Conservation (phyloP, 78 protist species). For the Creolimax fragrantissima region DNA sequence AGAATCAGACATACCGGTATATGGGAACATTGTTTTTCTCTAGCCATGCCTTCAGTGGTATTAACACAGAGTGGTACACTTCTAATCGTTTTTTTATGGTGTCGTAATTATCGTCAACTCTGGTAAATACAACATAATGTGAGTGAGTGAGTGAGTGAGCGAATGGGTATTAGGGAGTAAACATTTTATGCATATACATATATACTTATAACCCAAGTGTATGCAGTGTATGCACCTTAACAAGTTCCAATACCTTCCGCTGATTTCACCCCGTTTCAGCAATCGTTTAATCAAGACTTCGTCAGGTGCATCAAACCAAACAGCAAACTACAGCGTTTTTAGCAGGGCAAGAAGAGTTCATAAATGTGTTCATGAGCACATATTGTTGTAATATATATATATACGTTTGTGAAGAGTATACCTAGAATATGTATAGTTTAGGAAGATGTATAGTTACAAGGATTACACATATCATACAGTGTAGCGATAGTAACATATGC, state of each 20-base stretch:
- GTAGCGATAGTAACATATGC: neutral
- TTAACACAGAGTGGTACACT: neutral
- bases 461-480: neutral
- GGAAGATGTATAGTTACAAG: neutral
- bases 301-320: constrained; percentile 4
- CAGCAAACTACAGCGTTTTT: neutral
- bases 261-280: constrained; percentile 6
- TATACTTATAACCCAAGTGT: no score
- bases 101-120: neutral
- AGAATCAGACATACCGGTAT: neutral
- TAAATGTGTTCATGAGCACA: neutral
- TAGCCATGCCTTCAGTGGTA: neutral
- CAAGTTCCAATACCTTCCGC: neutral
- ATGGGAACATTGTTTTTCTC: neutral
- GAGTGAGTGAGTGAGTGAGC: neutral
- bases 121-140: neutral
- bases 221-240: no score
- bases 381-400: neutral
- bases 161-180: no score
- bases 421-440: neutral
- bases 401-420: neutral
- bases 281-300: neutral
- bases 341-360: neutral
- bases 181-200: no score
- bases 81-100: neutral